Evolutionary conservation across 495 filamentous ascomycete genomes (phyloP).

Genomic region (Lichenothelia convexa): DNA sequence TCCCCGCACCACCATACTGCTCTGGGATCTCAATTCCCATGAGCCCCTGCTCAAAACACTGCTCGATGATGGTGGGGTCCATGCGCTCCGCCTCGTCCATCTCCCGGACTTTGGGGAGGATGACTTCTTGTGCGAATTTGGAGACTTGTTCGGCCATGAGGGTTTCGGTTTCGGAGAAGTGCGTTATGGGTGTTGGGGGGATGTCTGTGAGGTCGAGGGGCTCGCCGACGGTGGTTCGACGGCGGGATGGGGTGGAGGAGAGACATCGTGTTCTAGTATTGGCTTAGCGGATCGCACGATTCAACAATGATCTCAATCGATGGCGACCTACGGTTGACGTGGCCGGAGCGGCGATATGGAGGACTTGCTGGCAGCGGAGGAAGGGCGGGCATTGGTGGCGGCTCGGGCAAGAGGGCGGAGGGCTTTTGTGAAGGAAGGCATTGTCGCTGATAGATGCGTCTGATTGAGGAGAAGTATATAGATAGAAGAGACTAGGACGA

Average conservation of each 20-base stretch:
- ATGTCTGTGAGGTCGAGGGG: slow-evolving; percentile 45
- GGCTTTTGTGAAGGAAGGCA: slow-evolving; percentile 52
- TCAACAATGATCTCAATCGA: too few species aligned
- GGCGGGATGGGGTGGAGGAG: slow-evolving; percentile 47
- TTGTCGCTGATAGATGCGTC: too few species aligned
- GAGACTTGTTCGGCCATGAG: slow-evolving; percentile 78
- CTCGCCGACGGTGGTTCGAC: slow-evolving; percentile 21
- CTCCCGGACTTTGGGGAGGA: slow-evolving; percentile 81
- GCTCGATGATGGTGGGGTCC: slow-evolving; percentile 74
- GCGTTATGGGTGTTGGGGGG: slow-evolving; percentile 81
- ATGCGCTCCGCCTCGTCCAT: slow-evolving; percentile 97
- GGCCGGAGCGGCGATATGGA: too few species aligned
- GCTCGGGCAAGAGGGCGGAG: slow-evolving; percentile 51
- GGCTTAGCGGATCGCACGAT: too few species aligned
- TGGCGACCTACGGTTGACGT: too few species aligned
- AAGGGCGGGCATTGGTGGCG: slow-evolving; percentile 26
- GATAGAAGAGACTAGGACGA: too few species aligned
- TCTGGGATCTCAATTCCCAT: slow-evolving; percentile 98
- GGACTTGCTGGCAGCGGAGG: slow-evolving; percentile 23
- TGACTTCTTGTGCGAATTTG: slow-evolving; percentile 75
- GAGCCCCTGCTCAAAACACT: slow-evolving; percentile 89
- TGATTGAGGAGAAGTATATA: too few species aligned
- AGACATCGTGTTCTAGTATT: slow-evolving; percentile 41
- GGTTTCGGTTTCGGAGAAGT: slow-evolving; percentile 76
- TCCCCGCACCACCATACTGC: slow-evolving; percentile 86